phyloP scores from a whole-genome alignment of 495 filamentous ascomycete species.

The Penicillium canariense region DNA sequence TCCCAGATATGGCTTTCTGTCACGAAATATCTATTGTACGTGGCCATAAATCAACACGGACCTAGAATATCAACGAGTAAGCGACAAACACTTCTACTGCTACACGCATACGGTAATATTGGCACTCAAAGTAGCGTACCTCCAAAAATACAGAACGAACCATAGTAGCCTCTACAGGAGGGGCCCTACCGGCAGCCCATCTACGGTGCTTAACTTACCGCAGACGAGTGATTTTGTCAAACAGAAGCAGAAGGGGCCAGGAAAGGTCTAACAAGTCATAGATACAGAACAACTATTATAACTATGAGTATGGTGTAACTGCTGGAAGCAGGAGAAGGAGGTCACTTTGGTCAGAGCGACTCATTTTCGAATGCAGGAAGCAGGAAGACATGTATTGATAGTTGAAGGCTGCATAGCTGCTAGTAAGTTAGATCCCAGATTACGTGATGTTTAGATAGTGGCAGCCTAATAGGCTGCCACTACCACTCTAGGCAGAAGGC shows the following conservation, averaged over 20 bases:
- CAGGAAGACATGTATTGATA: not conserved
- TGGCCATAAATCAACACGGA: not conserved
- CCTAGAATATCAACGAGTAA: not conserved
- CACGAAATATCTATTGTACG: not conserved
- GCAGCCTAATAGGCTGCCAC: slow-evolving; percentile 4
- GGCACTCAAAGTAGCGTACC: not conserved
- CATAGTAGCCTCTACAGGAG: not conserved
- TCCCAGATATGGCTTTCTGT: not conserved
- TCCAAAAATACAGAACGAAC: not conserved
- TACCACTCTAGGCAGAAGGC: slow-evolving; percentile 13
- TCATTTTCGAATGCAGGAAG: not conserved
- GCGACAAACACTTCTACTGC: not conserved
- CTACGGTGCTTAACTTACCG: slow-evolving; percentile 3
- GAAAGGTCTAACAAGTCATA: slow-evolving; percentile 1
- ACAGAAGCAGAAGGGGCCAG: slow-evolving; percentile 3
- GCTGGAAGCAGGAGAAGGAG: not conserved
- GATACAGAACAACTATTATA: slow-evolving; percentile 4
- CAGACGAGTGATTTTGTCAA: slow-evolving; percentile 4
- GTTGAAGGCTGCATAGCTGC: not conserved
- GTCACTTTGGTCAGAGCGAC: not conserved
- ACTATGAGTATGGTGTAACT: slow-evolving; percentile 4
- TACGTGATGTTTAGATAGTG: not conserved
- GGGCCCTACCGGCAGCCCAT: slow-evolving; percentile 3
- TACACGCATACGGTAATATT: not conserved
- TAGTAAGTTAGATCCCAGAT: not conserved